Percentiles rank a stretch among this genome's conserved stretches.
These are phyloP conservation scores for Venustampulla echinocandica DNA, from an alignment of 495 filamentous ascomycete species.

Conservation along the genomic window DNA sequence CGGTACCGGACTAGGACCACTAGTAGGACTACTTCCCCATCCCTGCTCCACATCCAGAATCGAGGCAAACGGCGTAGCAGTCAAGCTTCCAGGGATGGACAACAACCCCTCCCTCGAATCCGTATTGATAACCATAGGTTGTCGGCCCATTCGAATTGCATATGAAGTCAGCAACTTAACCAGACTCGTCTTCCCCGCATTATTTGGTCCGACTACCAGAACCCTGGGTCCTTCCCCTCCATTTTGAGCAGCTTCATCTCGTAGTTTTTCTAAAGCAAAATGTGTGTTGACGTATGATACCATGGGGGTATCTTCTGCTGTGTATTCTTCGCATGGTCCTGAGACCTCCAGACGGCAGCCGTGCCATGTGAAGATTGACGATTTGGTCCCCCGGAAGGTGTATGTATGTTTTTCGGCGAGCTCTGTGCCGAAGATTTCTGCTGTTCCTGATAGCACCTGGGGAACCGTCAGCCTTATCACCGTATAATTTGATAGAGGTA, in stretches of 20 bases:
- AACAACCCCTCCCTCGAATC: conserved; percentile 83
- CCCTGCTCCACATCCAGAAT: conserved; percentile 87
- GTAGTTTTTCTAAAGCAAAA: conserved; percentile 40
- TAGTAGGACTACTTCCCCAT: conserved; percentile 85
- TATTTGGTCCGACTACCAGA: conserved; percentile 71
- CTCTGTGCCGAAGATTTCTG: conserved; percentile 94
- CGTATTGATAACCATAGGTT: conserved; percentile 77
- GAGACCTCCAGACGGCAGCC: conserved; percentile 76
- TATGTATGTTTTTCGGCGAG: conserved; percentile 74
- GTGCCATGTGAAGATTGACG: conserved; percentile 83
- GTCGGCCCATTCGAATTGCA: conserved; percentile 64
- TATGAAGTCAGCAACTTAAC: conserved; percentile 75
- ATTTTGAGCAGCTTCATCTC: conserved; percentile 32
- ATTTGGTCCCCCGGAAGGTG: conserved; percentile 74
- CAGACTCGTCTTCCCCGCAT: conserved; percentile 78
- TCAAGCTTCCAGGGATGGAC: conserved; percentile 74
- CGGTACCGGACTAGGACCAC: conserved; percentile 75
- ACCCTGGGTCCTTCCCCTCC: conserved; percentile 61
- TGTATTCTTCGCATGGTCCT: conserved; percentile 50
- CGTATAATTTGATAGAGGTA: neutral
- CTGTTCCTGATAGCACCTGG: conserved; percentile 68
- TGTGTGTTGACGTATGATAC: conserved; percentile 77
- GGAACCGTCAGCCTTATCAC: conserved; percentile 26
- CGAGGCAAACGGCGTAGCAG: conserved; percentile 70
- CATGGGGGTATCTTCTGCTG: conserved; percentile 79